Conservation (phyloP, 768 basidiomycete genomes). For the Trametes coccinea region DNA sequence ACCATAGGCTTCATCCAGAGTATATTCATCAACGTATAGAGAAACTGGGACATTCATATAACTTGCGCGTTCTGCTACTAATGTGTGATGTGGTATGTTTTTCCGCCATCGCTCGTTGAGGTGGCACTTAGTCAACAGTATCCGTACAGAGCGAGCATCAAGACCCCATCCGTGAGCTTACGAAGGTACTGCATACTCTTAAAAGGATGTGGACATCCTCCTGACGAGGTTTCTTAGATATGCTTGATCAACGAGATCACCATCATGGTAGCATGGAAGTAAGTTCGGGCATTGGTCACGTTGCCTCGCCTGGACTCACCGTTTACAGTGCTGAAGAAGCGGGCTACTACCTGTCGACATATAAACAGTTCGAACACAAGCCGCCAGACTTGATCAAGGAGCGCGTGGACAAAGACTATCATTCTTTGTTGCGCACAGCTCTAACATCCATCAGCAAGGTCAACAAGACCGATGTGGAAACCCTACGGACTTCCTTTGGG, state of each 20-base stretch:
- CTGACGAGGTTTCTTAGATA: slow-evolving; percentile 41
- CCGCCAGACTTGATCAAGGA: slow-evolving; percentile 94
- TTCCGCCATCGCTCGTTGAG: background rate
- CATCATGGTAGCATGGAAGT: slow-evolving; percentile 92
- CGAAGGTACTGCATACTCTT: slow-evolving; percentile 53
- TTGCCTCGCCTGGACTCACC: background rate
- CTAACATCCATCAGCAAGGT: slow-evolving; percentile 90
- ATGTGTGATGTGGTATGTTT: slow-evolving; percentile 85
- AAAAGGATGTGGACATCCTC: too few relatives aligned
- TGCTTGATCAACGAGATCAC: slow-evolving; percentile 94
- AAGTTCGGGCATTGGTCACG: slow-evolving; percentile 27
- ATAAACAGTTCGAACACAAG: slow-evolving; percentile 93
- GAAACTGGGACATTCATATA: slow-evolving; percentile 79
- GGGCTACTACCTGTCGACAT: slow-evolving; percentile 85
- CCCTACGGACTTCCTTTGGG: slow-evolving; percentile 86
- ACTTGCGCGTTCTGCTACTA: slow-evolving; percentile 81
- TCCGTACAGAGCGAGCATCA: slow-evolving; percentile 82
- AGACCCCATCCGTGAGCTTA: slow-evolving; percentile 89
- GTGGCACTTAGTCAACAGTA: background rate
- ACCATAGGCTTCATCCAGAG: slow-evolving; percentile 96
- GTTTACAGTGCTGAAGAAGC: slow-evolving; percentile 79
- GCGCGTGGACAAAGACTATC: slow-evolving; percentile 86
- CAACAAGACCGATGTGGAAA: slow-evolving; percentile 97
- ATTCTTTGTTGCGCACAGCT: slow-evolving; percentile 74
- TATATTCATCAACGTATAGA: slow-evolving; percentile 93